Evolutionary conservation across 2,329 filamentous ascomycete genomes (phyloP).

Genomic region (Ceratocystis destructans): DNA sequence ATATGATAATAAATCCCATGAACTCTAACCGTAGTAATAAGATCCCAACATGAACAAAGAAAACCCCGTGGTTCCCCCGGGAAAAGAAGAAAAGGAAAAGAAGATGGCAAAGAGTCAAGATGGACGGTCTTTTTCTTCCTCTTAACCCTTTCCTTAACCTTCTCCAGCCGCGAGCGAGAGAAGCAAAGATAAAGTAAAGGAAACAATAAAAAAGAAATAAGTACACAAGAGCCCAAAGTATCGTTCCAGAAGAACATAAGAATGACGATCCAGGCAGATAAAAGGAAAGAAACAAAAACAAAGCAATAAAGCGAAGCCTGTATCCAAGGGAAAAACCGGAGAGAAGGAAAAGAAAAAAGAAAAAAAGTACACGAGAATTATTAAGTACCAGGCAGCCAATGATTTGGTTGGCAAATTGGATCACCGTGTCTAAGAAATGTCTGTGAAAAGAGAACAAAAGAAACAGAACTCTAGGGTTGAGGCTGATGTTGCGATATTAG

Average conservation of each 20-base stretch:
- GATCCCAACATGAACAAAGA: neutral
- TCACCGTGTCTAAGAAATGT: neutral
- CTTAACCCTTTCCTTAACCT: neutral
- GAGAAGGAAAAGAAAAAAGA: neutral
- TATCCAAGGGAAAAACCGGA: neutral
- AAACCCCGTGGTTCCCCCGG: neutral
- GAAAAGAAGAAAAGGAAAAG: neutral
- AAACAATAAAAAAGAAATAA: neutral
- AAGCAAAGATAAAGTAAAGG: neutral
- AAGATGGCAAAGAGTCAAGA: neutral
- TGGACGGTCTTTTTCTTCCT: neutral
- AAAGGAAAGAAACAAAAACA: slow-evolving; percentile 6
- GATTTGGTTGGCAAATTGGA: neutral
- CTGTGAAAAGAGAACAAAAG: neutral
- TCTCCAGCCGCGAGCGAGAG: neutral
- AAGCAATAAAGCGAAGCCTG: neutral
- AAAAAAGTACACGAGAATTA: slow-evolving; percentile 2
- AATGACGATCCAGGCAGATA: neutral
- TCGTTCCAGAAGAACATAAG: neutral
- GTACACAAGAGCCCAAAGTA: neutral
- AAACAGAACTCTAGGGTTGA: neutral
- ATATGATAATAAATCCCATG: slow-evolving; percentile 1
- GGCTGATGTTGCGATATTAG: neutral
- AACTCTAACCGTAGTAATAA: slow-evolving; percentile 9
- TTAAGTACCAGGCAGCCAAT: neutral